Evolutionary conservation across 495 filamentous ascomycete species (phyloP), one percentile per base, ranked within the genome.

Genomic region (Trichoderma virens): DNA sequence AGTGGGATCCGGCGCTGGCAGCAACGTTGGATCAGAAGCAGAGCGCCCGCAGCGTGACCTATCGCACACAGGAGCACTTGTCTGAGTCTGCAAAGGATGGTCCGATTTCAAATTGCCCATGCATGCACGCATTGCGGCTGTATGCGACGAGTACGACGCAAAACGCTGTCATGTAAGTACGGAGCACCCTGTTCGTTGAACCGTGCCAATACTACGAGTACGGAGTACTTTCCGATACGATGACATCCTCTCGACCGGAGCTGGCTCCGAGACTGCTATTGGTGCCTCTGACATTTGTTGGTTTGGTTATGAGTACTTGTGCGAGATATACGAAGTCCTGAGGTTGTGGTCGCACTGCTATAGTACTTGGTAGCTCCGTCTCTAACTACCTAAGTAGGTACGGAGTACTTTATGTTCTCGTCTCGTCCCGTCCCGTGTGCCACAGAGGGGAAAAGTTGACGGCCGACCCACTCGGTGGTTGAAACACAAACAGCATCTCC

Each of bases 381-480:
- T n/a, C n/a, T n/a, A n/a, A n/a, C 20, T 20, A 23, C n/a, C 5
- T 18, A 30, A 56, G 2, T 27, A 25, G 11, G 45, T 30, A 56
- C 25, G 25, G 51, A 56, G 51, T 30, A 5, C 3, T 45, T 3
- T 23, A 8, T 28, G 27, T 56, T 5, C 51, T 56, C 51, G 51
- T 56, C 25, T 56, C 51, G 51, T 56, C 51, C 51, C 51, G 51
- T 56, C 51, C 51, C 51, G 51, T 56, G 23, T 30, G 51, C 9
- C 51, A 56, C 51, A 56, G 51, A 56, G 51, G 51, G 51, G 25
- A 56, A 7, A 28, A 13, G 13, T 30, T 56, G 8, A 28, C 51
- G 27, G 6, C 32, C 51, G 51, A 8, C 51, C 51, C 23, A 56
- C 51, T n/a, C 25, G 1, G 11, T 18, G 23, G 25, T 23, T 56